phyloP scores from a whole-genome alignment of 805 yeast species.

The Myxozyma geophila region DNA sequence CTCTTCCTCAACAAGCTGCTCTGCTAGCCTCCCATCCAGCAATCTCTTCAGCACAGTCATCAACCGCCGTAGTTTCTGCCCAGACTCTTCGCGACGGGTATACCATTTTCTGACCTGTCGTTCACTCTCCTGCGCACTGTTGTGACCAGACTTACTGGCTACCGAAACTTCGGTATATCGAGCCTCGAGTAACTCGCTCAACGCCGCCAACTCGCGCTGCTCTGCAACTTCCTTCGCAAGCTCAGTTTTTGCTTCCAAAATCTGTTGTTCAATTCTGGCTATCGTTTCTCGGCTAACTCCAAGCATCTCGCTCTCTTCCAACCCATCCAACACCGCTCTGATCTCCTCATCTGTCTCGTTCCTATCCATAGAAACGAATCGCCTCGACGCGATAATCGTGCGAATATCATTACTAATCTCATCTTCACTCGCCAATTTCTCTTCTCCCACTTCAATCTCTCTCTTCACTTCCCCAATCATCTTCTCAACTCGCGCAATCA shows the following conservation, averaged over 20 bases:
- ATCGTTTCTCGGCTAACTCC: background rate
- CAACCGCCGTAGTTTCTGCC: conserved; percentile 5
- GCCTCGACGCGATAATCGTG: conserved; percentile 15
- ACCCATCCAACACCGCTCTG: background rate
- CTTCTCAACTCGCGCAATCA: background rate
- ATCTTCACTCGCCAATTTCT: conserved; percentile 2
- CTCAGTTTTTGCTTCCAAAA: background rate
- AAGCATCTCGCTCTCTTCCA: background rate
- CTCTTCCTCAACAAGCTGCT: conserved; percentile 24
- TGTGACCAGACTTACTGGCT: no score
- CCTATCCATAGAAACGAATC: background rate
- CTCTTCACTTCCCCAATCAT: background rate
- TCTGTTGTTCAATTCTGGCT: background rate
- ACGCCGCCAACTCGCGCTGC: background rate
- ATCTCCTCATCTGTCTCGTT: background rate
- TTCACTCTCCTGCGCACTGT: background rate
- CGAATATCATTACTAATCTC: conserved; percentile 9
- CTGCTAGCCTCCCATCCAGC: conserved; percentile 18
- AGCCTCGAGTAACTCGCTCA: conserved; percentile 14
- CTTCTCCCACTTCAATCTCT: background rate
- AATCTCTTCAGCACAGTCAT: conserved; percentile 14
- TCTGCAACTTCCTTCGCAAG: conserved; percentile 1
- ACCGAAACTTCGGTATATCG: background rate
- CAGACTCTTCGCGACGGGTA: conserved; percentile 1
- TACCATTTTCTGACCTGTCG: conserved; percentile 1